phyloP scores from a whole-genome alignment of 805 yeast genomes.

The Phaffomyces thermotolerans region DNA sequence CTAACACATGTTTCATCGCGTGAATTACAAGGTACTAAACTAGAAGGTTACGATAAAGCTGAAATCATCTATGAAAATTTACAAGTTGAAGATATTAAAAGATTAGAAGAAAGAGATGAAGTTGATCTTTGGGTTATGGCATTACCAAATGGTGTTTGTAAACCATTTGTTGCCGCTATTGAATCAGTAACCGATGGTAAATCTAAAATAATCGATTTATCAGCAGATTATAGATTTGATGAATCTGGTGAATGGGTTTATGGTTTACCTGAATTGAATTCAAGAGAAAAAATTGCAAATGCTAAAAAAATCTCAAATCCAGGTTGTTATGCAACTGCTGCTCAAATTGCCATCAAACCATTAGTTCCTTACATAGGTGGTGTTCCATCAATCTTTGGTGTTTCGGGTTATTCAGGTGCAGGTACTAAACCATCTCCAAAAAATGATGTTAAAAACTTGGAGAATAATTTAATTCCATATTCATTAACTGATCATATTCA shows the following conservation, averaged over 20 bases:
- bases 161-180: slow-evolving; percentile 77
- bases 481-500: slow-evolving; percentile 95
- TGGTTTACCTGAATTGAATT: slow-evolving; percentile 89
- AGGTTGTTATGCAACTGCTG: slow-evolving; percentile 99
- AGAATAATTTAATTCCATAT: slow-evolving; percentile 87
- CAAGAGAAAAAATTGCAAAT: slow-evolving; percentile 54
- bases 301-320: slow-evolving; percentile 91
- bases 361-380: slow-evolving; percentile 61
- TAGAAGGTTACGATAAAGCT: slow-evolving; percentile 80
- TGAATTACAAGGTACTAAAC: slow-evolving; percentile 80
- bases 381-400: slow-evolving; percentile 84
- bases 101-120: slow-evolving; percentile 64
- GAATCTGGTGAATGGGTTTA: slow-evolving; percentile 82
- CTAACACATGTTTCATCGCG: slow-evolving; percentile 92
- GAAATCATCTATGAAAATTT: slow-evolving; percentile 78
- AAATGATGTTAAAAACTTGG: slow-evolving; percentile 71
- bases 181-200: slow-evolving; percentile 56
- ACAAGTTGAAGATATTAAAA: slow-evolving; percentile 77
- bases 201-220: slow-evolving; percentile 81
- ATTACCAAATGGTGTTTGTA: slow-evolving; percentile 94
- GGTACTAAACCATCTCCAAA: slow-evolving; percentile 98
- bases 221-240: slow-evolving; percentile 96
- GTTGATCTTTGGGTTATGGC: slow-evolving; percentile 99
- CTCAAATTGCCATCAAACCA: slow-evolving; percentile 90
- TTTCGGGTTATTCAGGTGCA: slow-evolving; percentile 98